Evolutionary conservation across 2,329 filamentous ascomycete genomes (phyloP), one percentile per base, ranked within the genome.

Genomic region (Talaromyces sp.): DNA sequence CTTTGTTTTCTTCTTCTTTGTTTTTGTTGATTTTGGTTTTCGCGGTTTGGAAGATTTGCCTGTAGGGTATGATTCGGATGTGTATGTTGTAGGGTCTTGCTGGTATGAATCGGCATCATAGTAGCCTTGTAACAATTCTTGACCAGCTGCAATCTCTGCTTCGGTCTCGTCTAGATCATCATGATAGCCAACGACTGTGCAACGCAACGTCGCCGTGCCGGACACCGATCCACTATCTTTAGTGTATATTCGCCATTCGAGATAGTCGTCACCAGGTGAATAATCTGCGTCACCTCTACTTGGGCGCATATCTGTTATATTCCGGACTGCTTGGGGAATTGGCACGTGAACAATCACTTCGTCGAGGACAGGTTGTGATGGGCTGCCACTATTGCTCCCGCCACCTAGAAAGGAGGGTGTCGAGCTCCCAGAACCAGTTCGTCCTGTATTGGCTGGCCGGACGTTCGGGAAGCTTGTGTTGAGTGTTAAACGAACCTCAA

Each of bases 281-380:
- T 91, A 97, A 58, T 83, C 85, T 2, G 91, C 91, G 64, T 97
- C 93, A 36, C 92, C 93, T 63, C 85, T 86, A 64, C 85, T 89
- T 2, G 91, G 84, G 57, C 90, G 84, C 56, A 97, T 81, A 67
- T 97, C 92, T 5, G 85, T 86, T 15, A 97, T 78, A 69, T 91
- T 96, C 59, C 90, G 85, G 53, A 97, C 91, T 25, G 85, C 83
- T 3, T 83, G 75, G 2, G 93, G 89, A 10, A 97, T 81, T 1
- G 92, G 91, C 8, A 97, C 83, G 1, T 85, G 86, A 25, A 97
- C 85, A 2, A 82, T 79, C 31, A 97, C 77, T 59, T 94, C 89
- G 66, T 96, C 90, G 22, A 97, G 74, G 8, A 80, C 70, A 0
- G 87, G 87, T 4, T 82, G 77, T 6, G 80, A 79, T 7, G 84